Evolutionary conservation across 768 basidiomycete genomes (phyloP).

Genomic region (Collybia sordida): DNA sequence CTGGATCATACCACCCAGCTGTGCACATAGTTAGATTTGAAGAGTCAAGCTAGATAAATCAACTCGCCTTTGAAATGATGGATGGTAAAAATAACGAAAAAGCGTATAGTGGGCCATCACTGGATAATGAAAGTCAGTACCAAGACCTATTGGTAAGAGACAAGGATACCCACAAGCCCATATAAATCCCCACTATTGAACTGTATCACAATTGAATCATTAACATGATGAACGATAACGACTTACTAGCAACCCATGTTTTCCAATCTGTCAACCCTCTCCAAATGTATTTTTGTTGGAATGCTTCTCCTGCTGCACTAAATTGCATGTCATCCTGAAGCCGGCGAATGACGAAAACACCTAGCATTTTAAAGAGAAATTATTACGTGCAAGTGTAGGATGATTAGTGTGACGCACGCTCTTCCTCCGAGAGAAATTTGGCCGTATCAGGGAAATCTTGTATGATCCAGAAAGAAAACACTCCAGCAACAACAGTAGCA

Average conservation of each 20-base stretch:
- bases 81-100: slow-evolving; percentile 55
- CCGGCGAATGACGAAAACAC: slow-evolving; percentile 62
- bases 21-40: slow-evolving; percentile 1
- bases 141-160: slow-evolving; percentile 3
- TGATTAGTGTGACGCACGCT: slow-evolving; percentile 39
- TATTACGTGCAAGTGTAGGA: neutral
- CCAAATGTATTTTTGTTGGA: slow-evolving; percentile 54
- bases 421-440: slow-evolving; percentile 63
- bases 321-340: slow-evolving; percentile 64
- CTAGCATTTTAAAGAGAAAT: slow-evolving; percentile 28
- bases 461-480: slow-evolving; percentile 69
- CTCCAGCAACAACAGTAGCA: slow-evolving; percentile 57
- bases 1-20: slow-evolving; percentile 32
- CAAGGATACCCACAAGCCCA: slow-evolving; percentile 56
- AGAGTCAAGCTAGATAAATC: neutral
- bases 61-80: slow-evolving; percentile 54
- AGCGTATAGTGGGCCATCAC: slow-evolving; percentile 55
- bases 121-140: slow-evolving; percentile 16
- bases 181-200: slow-evolving; percentile 61
- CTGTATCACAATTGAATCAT: neutral
- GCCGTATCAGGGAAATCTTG: slow-evolving; percentile 80
- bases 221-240: slow-evolving; percentile 4
- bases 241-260: slow-evolving; percentile 67
- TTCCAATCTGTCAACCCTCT: slow-evolving; percentile 70
- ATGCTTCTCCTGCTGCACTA: slow-evolving; percentile 62